A percentile compares a stretch with the other conserved stretches of the same genome.
These are phyloP conservation scores for Crithidia bombi DNA, from an alignment of 208 protist species.

Conservation along the genomic window DNA sequence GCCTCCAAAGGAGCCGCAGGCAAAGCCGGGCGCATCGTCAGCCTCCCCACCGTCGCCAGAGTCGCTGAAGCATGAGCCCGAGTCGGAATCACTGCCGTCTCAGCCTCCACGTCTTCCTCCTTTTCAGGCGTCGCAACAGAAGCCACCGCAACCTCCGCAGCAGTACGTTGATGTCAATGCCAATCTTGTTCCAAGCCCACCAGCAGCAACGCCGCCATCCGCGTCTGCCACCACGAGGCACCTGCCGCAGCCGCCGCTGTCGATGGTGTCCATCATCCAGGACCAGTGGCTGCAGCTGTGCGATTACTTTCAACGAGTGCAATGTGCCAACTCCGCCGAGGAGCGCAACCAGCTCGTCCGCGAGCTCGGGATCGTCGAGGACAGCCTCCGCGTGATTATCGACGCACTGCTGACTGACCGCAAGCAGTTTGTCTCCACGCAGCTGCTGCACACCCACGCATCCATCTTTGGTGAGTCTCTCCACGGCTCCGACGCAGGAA, in stretches of 20 bases:
- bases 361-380: constrained; percentile 43
- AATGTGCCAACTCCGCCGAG: constrained; percentile 43
- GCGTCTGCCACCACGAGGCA: background rate
- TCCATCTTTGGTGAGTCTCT: background rate
- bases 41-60: background rate
- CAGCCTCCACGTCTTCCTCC: constrained; percentile 1
- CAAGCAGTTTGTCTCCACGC: constrained; percentile 13
- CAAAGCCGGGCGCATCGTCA: background rate
- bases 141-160: background rate
- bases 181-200: background rate
- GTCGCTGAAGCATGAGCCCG: background rate
- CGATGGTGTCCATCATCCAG: constrained; percentile 31
- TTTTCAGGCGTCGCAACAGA: background rate
- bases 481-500: constrained; percentile 7
- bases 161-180: constrained; percentile 14
- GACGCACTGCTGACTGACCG: constrained; percentile 46
- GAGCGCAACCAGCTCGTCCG: constrained; percentile 25
- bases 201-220: background rate
- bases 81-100: background rate
- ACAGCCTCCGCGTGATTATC: constrained; percentile 44
- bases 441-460: constrained; percentile 12
- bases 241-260: constrained; percentile 5
- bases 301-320: constrained; percentile 57
- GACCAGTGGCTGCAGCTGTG: constrained; percentile 56
- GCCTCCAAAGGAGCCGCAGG: background rate